Evolutionary conservation across 75 land plant species (phyloP).

Genomic region (Cryptomeria japonica): DNA sequence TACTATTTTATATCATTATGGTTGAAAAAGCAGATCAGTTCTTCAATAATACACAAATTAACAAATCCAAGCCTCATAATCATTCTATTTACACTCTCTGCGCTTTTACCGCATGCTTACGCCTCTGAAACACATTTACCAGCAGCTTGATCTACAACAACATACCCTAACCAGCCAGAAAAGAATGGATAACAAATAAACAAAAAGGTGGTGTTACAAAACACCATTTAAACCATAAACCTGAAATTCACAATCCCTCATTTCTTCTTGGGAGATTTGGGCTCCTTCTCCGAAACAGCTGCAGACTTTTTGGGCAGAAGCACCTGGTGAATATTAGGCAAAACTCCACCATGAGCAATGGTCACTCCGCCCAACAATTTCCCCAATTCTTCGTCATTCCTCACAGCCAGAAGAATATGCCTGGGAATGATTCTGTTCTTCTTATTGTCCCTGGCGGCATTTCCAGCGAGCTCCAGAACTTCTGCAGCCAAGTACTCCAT

Average conservation of each 20-base stretch:
- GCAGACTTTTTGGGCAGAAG: neutral
- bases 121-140: too few relatives aligned
- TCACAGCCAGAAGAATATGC: neutral
- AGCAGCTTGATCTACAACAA: too few relatives aligned
- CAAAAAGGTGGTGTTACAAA: neutral
- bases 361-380: neutral
- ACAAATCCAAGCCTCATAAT: too few relatives aligned
- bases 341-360: neutral
- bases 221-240: neutral
- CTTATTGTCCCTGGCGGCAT: neutral
- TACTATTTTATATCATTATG: too few relatives aligned
- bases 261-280: neutral
- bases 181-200: neutral
- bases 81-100: too few relatives aligned
- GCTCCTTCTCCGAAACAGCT: neutral
- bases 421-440: neutral
- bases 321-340: neutral
- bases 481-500: neutral
- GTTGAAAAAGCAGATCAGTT: too few relatives aligned
- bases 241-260: neutral
- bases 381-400: neutral
- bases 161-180: too few relatives aligned
- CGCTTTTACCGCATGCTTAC: too few relatives aligned
- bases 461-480: neutral
- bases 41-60: too few relatives aligned